These are phyloP conservation scores for Eutreptiella sp. DNA, from an alignment of 208 protist genomes.

Conservation along the genomic window DNA sequence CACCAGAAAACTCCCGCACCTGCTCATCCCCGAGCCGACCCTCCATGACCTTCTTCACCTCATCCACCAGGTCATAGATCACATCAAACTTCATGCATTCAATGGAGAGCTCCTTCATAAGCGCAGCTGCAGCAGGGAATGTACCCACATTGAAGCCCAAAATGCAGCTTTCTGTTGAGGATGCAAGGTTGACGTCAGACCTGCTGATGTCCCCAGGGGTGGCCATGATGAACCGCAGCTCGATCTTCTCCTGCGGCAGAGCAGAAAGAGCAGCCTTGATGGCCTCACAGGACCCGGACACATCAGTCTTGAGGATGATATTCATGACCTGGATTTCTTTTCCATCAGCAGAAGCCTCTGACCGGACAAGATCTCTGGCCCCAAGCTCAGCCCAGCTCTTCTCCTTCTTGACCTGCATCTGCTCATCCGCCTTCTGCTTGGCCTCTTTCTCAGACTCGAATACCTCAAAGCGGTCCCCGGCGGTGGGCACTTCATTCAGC, in stretches of 20 bases:
- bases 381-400: background rate
- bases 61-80: constrained; percentile 50
- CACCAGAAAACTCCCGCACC: constrained; percentile 26
- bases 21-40: constrained; percentile 13
- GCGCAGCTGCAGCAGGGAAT: background rate
- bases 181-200: constrained; percentile 34
- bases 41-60: constrained; percentile 29
- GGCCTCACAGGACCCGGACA: constrained; percentile 41
- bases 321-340: background rate
- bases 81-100: constrained; percentile 29
- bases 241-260: constrained; percentile 36
- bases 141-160: constrained; percentile 39
- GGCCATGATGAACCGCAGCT: constrained; percentile 20
- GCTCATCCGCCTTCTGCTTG: constrained; percentile 15
- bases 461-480: constrained; percentile 39
- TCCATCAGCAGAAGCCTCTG: background rate
- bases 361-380: background rate
- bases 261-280: constrained; percentile 15
- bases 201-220: constrained; percentile 28
- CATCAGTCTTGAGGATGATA: constrained; percentile 44
- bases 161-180: constrained; percentile 21
- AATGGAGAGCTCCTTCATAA: constrained; percentile 13
- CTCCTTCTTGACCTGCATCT: constrained; percentile 16
- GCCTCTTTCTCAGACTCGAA: constrained; percentile 35
- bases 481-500: constrained; percentile 37